A percentile compares a stretch with the other conserved stretches of the same genome.
Evolutionary conservation across 116 monocot species (phyloP).

Genomic region (Papilionanthe hybrid): DNA sequence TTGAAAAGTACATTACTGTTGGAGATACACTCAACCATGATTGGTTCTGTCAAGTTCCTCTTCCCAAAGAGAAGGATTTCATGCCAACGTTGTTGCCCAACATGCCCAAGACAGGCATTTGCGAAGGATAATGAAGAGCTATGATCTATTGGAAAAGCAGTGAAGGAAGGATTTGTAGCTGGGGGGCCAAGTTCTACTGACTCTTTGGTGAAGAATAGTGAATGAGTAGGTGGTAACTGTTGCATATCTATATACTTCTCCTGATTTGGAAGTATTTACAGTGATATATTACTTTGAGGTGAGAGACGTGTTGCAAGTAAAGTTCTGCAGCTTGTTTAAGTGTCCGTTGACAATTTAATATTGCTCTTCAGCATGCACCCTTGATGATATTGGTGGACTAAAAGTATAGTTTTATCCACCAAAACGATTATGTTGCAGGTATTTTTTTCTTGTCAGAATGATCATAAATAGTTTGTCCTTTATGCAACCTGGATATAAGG

Average conservation of each 20-base stretch:
- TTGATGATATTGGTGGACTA: conserved; percentile 42
- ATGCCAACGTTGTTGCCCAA: conserved; percentile 91
- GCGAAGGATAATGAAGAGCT: conserved; percentile 79
- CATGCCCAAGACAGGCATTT: conserved; percentile 73
- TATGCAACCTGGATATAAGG: conserved; percentile 56
- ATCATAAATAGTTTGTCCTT: conserved; percentile 30
- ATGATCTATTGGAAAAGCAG: conserved; percentile 85
- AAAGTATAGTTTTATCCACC: conserved; percentile 20
- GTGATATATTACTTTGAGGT: conserved; percentile 36
- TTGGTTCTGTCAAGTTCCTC: conserved; percentile 88
- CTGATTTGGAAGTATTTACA: conserved; percentile 3
- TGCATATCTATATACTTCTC: conserved; percentile 14
- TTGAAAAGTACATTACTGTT: conserved; percentile 76
- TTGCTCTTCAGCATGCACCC: conserved; percentile 58
- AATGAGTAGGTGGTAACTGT: not conserved
- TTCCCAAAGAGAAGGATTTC: conserved; percentile 87
- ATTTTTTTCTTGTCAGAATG: conserved; percentile 27
- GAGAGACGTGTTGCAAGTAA: conserved; percentile 47
- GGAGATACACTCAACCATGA: conserved; percentile 73
- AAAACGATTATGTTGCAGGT: conserved; percentile 47
- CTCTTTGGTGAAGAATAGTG: conserved; percentile 52
- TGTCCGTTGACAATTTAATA: conserved; percentile 36
- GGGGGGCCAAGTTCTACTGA: conserved; percentile 51
- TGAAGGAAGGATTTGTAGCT: conserved; percentile 70
- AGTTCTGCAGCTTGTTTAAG: conserved; percentile 33